Base-by-base conservation (phyloP, 73 alveolate species). In the Paramecium octaurelia region DNA sequence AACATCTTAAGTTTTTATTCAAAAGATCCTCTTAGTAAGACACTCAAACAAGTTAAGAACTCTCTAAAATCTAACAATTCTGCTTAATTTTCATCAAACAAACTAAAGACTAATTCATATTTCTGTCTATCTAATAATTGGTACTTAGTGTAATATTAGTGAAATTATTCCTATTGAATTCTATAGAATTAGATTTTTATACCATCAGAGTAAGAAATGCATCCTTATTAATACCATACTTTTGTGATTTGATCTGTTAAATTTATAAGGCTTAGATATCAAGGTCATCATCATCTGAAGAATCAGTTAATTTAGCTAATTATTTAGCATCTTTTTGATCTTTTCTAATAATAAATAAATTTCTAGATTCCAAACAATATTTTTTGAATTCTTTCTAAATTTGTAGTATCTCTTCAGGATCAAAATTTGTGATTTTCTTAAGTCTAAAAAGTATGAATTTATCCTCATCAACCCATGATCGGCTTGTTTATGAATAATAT, bases 21-120 rank as follows among this genome's bases (percentile, higher is more conserved):
- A 80, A 80, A 80, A 0, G 76, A 42, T 20, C 91, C 91, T 42
- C 91, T 42, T 20, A 48, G 14, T 24, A 80, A 23, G 2, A 80
- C 40, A 44, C 76, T 44, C 11, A 80, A 46, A 35, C 91, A 80
- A 3, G 38, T 80, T n/a, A 80, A 35, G 20, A 80, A 80, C 12
- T 80, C 91, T 80, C 91, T 44, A 80, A 80, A 80, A 80, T 80
- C 91, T 21, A 80, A 2, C 46, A 80, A 44, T 14, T 43, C 75
- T 44, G 91, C 0, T 24, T 80, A 20, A 14, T 80, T 43, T 64
- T 80, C 91, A 80, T 80, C 91, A 46, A 44, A 80, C 44, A 80
- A 35, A 8, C 46, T 24, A 42, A 80, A 80, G 1, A 80, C 60
- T 12, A 38, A 42, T 29, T 29, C 46, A 42, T 75, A 75, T 20